Evolutionary conservation across 495 filamentous ascomycete genomes (phyloP).

Genomic region (Talaromyces adpressus): DNA sequence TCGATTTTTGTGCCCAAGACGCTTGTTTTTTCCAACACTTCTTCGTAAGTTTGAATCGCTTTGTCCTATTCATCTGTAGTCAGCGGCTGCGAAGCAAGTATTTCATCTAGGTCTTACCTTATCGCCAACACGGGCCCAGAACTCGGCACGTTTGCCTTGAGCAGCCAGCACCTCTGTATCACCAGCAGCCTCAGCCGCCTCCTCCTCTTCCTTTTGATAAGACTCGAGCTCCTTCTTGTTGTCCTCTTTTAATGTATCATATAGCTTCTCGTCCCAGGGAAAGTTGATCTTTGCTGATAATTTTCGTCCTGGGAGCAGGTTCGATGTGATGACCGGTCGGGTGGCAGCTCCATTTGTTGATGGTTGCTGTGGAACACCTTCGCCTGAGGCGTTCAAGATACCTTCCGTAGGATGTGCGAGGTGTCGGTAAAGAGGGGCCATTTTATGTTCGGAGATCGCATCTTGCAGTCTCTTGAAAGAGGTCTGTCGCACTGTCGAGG

Average conservation of each 20-base stretch:
- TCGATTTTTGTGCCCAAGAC: constrained; percentile 96
- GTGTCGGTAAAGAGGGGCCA: constrained; percentile 94
- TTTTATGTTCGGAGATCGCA: constrained; percentile 87
- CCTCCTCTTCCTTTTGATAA: constrained; percentile 94
- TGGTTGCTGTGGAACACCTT: constrained; percentile 56
- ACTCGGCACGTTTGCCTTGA: constrained; percentile 88
- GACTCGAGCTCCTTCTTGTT: constrained; percentile 86
- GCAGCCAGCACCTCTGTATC: constrained; percentile 93
- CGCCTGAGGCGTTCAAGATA: constrained; percentile 71
- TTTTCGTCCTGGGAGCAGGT: constrained; percentile 65
- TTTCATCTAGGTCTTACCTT: constrained; percentile 55
- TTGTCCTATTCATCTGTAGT: constrained; percentile 57
- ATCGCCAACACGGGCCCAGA: constrained; percentile 88
- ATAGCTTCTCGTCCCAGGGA: constrained; percentile 85
- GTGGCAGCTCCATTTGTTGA: constrained; percentile 48
- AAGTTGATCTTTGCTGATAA: constrained; percentile 55
- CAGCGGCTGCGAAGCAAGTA: too few species aligned
- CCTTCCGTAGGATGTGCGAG: constrained; percentile 92
- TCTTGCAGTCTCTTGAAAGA: constrained; percentile 82
- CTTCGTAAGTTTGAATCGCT: constrained; percentile 85
- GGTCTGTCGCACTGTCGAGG: constrained; percentile 57
- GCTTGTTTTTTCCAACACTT: constrained; percentile 86
- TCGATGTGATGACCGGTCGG: constrained; percentile 46
- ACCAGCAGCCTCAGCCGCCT: constrained; percentile 88
- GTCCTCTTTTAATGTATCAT: constrained; percentile 75